A percentile compares a stretch with the other conserved stretches of the same genome.
These are phyloP conservation scores for Fremontodendron californicum DNA, from an alignment of 345 rosid genomes.

Conservation along the genomic window DNA sequence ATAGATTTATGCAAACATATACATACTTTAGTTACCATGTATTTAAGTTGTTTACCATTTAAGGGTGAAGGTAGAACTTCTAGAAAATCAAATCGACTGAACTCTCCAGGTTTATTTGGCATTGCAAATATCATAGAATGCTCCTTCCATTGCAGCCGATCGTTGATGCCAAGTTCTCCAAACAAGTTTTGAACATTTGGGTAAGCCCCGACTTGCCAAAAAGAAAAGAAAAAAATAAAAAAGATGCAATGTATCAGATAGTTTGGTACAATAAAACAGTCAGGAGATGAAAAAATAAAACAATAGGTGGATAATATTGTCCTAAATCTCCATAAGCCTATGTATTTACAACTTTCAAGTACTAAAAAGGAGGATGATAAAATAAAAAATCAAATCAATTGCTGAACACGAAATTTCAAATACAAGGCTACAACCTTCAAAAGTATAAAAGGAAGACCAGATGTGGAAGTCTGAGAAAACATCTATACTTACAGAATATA, in stretches of 20 bases:
- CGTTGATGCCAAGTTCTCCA: constrained; percentile 88
- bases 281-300: constrained; percentile 1
- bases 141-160: constrained; percentile 94
- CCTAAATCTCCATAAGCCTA: constrained; percentile 5
- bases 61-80: constrained; percentile 85
- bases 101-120: constrained; percentile 95
- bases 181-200: constrained; percentile 90
- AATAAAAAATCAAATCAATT: not conserved
- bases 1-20: not conserved
- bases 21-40: not conserved
- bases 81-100: constrained; percentile 91
- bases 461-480: not conserved
- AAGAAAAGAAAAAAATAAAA: constrained; percentile 9
- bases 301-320: not conserved
- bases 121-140: constrained; percentile 98
- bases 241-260: not conserved
- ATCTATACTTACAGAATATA: constrained; percentile 73
- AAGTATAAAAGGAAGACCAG: not conserved
- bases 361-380: not conserved
- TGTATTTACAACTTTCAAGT: not conserved
- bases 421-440: not conserved
- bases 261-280: constrained; percentile 3
- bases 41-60: constrained; percentile 53
- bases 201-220: constrained; percentile 81
- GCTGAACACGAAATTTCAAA: not conserved